Base-by-base conservation (phyloP, 768 basidiomycete genomes). In the Harrya chromipes region DNA sequence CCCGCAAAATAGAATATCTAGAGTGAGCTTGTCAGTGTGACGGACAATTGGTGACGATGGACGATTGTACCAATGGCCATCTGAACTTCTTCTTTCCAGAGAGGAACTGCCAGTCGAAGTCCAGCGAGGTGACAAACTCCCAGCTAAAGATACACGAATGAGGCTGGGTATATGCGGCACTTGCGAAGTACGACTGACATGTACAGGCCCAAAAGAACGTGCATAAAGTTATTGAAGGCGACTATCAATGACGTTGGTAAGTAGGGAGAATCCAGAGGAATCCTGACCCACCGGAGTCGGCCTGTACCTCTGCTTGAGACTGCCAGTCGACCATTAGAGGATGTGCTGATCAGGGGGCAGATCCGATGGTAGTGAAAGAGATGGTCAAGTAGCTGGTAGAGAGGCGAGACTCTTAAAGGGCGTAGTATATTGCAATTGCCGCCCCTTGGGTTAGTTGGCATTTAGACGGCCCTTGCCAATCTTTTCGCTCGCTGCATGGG, bases 1-100 rank as follows among this genome's bases (percentile, higher is more conserved):
- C 83, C 82, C 40, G 81, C 64, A 65, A 87, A 87, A 64, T 87
- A 87, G 61, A 85, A 85, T 39, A 75, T 67, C 84, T 86, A 49
- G 12, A 4, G 6, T 36, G 17, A 35, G 17, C 19, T 49, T 16
- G 20, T 53, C 31, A 48, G 13, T 46, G 31, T 27, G 40, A 21
- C 29, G 12, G 33, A 35, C 14, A n/a, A 12, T 26, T 14, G 29
- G 26, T 8, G 21, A 20, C 27, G 26, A 17, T 17, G 20, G 39
- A 4, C 50, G 19, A 40, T 9, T 13, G 37, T 60, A 86, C 84
- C 80, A 87, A 67, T 43, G 85, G 84, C 85, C 85, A 86, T 39
- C 70, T 75, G 65, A 85, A 85, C 40, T 57, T 70, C 56, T 76
- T 79, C 66, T 75, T 76, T 37, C 83, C 73, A 12, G 74, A 69